Evolutionary conservation across 2,329 filamentous ascomycete species (phyloP).

Genomic region (Paraphoma chrysanthemicola): DNA sequence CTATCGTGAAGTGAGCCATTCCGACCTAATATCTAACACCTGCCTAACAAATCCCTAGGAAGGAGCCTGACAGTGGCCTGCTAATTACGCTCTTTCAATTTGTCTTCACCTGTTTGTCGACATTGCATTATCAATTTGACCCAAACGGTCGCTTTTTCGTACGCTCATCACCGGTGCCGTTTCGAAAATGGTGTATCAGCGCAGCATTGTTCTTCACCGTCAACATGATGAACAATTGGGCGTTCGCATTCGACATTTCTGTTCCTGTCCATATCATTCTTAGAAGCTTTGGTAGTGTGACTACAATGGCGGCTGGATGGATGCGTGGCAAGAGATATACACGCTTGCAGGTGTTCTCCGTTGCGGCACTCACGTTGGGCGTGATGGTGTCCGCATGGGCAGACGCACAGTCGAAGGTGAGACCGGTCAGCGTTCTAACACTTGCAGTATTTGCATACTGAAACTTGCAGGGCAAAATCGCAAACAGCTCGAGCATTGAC

Average conservation of each 20-base stretch:
- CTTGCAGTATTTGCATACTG: slow-evolving; percentile 9
- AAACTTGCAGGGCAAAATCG: slow-evolving; percentile 50
- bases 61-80: slow-evolving; percentile 86
- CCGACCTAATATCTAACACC: not conserved
- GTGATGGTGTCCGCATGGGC: slow-evolving; percentile 90
- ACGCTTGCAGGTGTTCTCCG: slow-evolving; percentile 78
- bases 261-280: slow-evolving; percentile 97
- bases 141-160: slow-evolving; percentile 73
- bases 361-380: slow-evolving; percentile 82
- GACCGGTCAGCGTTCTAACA: slow-evolving; percentile 15
- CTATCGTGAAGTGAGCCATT: slow-evolving; percentile 83
- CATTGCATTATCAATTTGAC: slow-evolving; percentile 55
- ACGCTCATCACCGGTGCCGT: slow-evolving; percentile 77
- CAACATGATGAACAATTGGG: slow-evolving; percentile 96
- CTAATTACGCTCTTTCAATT: slow-evolving; percentile 61
- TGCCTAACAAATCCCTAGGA: slow-evolving; percentile 57
- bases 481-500: slow-evolving; percentile 50
- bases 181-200: slow-evolving; percentile 85
- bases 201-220: slow-evolving; percentile 91
- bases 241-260: slow-evolving; percentile 95
- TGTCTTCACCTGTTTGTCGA: slow-evolving; percentile 68
- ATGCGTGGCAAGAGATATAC: slow-evolving; percentile 87
- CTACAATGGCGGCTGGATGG: slow-evolving; percentile 90
- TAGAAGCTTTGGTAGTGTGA: slow-evolving; percentile 92
- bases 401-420: slow-evolving; percentile 83